Evolutionary conservation across 1,139 yeast genomes (phyloP).

Genomic region (Debaryomycetaceae sp.): DNA sequence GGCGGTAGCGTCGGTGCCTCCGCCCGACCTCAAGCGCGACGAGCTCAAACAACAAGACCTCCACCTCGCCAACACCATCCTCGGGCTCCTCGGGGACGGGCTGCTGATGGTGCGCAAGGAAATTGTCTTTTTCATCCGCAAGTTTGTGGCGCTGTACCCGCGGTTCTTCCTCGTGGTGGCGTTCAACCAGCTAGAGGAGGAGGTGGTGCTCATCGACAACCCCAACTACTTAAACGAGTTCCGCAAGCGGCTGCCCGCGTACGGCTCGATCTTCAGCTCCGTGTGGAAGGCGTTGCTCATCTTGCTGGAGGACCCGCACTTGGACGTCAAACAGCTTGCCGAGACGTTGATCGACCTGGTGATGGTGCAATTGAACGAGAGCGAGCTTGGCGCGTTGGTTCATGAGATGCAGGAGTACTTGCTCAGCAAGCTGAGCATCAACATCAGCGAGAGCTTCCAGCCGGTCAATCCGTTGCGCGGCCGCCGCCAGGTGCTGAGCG

Average conservation of each 20-base stretch:
- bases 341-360: constrained; percentile 74
- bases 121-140: constrained; percentile 70
- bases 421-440: constrained; percentile 46
- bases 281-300: constrained; percentile 84
- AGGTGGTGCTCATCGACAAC: constrained; percentile 62
- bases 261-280: constrained; percentile 82
- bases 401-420: constrained; percentile 62
- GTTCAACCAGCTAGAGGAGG: constrained; percentile 80
- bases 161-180: constrained; percentile 84
- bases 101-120: constrained; percentile 87
- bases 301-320: constrained; percentile 84
- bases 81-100: constrained; percentile 69
- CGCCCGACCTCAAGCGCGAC: constrained; percentile 27
- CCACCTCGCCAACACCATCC: constrained; percentile 45
- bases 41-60: constrained; percentile 54
- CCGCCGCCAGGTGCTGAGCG: constrained; percentile 33
- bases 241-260: constrained; percentile 64
- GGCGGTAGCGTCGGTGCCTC: constrained; percentile 14
- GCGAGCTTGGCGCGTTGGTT: constrained; percentile 63
- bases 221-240: constrained; percentile 56
- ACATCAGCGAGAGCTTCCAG: constrained; percentile 38
- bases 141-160: constrained; percentile 65
- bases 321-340: constrained; percentile 73
- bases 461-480: constrained; percentile 31
- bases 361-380: constrained; percentile 58